Evolutionary conservation across 2,329 filamentous ascomycete genomes (phyloP).

Genomic region (Ophiostoma pallidulum): DNA sequence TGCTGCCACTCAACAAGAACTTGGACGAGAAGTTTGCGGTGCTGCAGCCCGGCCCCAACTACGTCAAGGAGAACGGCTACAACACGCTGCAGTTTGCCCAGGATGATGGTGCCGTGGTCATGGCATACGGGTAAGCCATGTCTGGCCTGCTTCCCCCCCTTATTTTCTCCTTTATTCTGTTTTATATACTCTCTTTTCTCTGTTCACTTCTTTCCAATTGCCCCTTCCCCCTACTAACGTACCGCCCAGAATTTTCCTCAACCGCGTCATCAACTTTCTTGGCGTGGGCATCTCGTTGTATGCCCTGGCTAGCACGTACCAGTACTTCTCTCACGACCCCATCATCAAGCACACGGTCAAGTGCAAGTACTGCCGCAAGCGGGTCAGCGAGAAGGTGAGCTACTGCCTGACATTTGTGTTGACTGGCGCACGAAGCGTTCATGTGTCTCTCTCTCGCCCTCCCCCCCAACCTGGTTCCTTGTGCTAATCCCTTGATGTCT

Average conservation of each 20-base stretch:
- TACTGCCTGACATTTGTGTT: too few relatives aligned
- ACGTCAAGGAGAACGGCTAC: slow-evolving; percentile 45
- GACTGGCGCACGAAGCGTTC: too few relatives aligned
- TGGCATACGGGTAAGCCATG: slow-evolving; percentile 59
- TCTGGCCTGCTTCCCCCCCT: too few relatives aligned
- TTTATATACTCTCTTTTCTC: slow-evolving; percentile 2
- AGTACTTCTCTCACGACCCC: slow-evolving; percentile 50
- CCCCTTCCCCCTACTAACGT: not conserved
- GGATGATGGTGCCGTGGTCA: slow-evolving; percentile 60
- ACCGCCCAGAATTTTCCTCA: slow-evolving; percentile 40
- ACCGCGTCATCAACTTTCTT: slow-evolving; percentile 55
- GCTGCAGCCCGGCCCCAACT: slow-evolving; percentile 47
- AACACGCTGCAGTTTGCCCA: slow-evolving; percentile 61
- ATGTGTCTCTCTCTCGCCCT: too few relatives aligned
- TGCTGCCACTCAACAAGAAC: slow-evolving; percentile 61
- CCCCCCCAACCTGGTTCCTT: too few relatives aligned
- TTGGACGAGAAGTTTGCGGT: slow-evolving; percentile 67
- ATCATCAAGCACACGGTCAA: slow-evolving; percentile 63
- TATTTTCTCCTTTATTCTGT: slow-evolving; percentile 1
- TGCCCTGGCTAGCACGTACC: slow-evolving; percentile 52
- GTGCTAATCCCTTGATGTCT: too few relatives aligned
- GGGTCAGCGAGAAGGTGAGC: slow-evolving; percentile 52
- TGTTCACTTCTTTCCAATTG: not conserved
- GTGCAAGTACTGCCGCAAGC: slow-evolving; percentile 58
- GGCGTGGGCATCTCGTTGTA: slow-evolving; percentile 59